Percentiles rank a stretch among this genome's conserved stretches.
Evolutionary conservation across 2,329 filamentous ascomycete species (phyloP).

Genomic region (Diaporthe ilicicola): DNA sequence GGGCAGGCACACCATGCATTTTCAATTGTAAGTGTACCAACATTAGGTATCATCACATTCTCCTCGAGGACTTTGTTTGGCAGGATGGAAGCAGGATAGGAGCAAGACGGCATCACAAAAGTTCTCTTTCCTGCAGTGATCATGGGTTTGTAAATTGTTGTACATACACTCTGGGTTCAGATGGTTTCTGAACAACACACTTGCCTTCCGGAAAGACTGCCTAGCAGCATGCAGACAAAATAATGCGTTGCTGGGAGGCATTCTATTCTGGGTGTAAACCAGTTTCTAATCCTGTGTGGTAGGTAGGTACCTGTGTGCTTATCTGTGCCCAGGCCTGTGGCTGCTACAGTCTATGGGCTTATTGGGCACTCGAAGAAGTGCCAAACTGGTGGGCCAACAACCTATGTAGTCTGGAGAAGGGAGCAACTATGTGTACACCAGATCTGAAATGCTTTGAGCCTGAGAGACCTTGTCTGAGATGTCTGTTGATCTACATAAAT

Average conservation of each 20-base stretch:
- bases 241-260: neutral
- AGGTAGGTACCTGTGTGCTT: neutral
- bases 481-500: too few relatives aligned
- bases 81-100: neutral
- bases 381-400: neutral
- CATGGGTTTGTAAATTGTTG: conserved; percentile 27
- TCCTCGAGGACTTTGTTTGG: neutral
- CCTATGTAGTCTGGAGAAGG: too few relatives aligned
- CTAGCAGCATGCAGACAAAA: neutral
- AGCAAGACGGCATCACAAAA: conserved; percentile 18
- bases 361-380: neutral
- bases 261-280: neutral
- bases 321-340: neutral
- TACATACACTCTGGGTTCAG: conserved; percentile 36
- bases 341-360: neutral
- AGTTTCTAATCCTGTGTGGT: too few relatives aligned
- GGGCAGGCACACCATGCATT: conserved; percentile 18
- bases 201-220: neutral
- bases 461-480: neutral
- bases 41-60: neutral
- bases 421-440: neutral
- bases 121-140: neutral
- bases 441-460: neutral
- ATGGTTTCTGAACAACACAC: neutral
- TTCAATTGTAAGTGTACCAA: conserved; percentile 23